Evolutionary conservation across 441 rosid genomes (phyloP).

Genomic region (Mallotus repandus): DNA sequence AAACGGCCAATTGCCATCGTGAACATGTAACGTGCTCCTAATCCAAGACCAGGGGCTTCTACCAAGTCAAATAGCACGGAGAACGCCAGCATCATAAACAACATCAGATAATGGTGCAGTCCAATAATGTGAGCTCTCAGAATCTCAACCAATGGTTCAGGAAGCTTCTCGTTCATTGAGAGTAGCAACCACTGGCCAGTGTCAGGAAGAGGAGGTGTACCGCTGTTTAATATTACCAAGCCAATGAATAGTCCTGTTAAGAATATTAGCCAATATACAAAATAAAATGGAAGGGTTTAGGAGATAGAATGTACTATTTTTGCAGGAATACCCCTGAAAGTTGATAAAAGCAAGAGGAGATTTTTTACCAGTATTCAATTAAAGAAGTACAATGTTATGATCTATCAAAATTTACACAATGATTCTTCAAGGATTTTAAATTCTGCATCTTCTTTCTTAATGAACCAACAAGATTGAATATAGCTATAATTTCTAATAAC

Average conservation of each 20-base stretch:
- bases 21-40: constrained; percentile 85
- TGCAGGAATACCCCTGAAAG: constrained; percentile 7
- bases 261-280: constrained; percentile 14
- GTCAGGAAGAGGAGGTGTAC: constrained; percentile 77
- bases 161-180: constrained; percentile 82
- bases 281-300: constrained; percentile 3
- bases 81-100: constrained; percentile 84
- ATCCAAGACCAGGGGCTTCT: constrained; percentile 85
- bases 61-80: constrained; percentile 76
- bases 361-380: constrained; percentile 1
- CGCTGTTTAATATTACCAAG: constrained; percentile 48
- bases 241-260: constrained; percentile 26
- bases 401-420: neutral
- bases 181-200: constrained; percentile 89
- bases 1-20: constrained; percentile 90
- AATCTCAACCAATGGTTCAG: constrained; percentile 54
- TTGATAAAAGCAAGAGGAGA: constrained; percentile 4
- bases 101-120: constrained; percentile 80
- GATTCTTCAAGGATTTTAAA: neutral
- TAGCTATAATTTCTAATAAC: neutral
- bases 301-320: constrained; percentile 10
- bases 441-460: neutral
- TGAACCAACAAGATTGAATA: neutral
- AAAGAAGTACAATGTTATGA: neutral
- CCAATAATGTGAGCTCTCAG: constrained; percentile 80